Base-by-base conservation (phyloP, 208 protist species). In the Leishmania braziliensis region DNA sequence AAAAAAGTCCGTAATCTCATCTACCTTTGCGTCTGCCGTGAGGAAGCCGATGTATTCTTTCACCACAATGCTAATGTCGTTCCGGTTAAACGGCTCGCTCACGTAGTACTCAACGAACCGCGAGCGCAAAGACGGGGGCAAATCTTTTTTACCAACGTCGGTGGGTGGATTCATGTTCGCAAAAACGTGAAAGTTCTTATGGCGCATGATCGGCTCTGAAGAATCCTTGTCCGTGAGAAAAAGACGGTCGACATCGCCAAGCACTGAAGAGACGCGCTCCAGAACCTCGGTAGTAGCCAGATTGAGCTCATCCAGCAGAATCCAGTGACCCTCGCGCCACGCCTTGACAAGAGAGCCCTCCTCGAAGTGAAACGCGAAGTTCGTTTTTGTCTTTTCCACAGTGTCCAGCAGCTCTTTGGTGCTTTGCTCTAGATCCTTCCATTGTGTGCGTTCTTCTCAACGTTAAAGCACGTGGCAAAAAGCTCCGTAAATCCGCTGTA, bases 261-360 rank as follows among this genome's bases (percentile, higher is more conserved):
- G 92, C 3, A 99, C 91, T 66, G 98, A 92, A 39, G 93, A 98
- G 56, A 99, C 92, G 29, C 96, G 88, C 83, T 99, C 97, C 1
- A 99, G 89, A 23, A 99, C 98, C 80, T 99, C 99, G 0, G 95
- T 95, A 0, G 97, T 92, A 8, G 99, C 99, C 70, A 99, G 92
- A 93, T 99, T 99, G 69, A 99, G 94, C 92, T 99, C 99, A 86
- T 99, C 99, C 2, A 99, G 92, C 14, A 99, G 90, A 79, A 99
- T 93, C 99, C 99, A 99, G 68, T 99, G 83, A 6, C 99, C 99
- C 76, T 99, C 92, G 5, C 93, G 89, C 80, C 99, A 93, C 29
- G 99, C 98, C 75, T 96, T 96, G 8, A 99, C 94, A 16, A 99
- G 92, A 6, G 97, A 97, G 50, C 98, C 98, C 77, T 99, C 99